Conservation (phyloP, 768 basidiomycete genomes). For the Tylopilus vinaceipallidus region DNA sequence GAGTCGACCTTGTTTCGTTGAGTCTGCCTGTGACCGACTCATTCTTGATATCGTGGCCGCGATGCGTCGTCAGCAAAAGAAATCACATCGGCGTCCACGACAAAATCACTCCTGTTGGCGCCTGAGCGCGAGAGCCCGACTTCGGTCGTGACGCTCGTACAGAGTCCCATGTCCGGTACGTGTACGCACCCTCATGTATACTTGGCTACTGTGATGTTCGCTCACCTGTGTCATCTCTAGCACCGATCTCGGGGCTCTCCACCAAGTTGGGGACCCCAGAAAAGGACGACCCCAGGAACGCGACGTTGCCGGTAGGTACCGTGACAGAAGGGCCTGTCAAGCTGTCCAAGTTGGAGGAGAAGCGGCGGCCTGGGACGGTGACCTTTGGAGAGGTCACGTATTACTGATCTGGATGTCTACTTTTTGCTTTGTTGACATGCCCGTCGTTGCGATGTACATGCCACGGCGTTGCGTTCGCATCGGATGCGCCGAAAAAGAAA, state of each 20-base stretch:
- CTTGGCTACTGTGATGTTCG: neutral
- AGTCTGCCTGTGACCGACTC: neutral
- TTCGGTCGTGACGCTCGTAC: neutral
- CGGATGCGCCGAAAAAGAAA: too few species aligned
- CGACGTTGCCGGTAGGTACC: neutral
- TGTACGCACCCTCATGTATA: neutral
- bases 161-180: neutral
- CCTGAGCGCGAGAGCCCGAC: neutral
- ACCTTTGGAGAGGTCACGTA: constrained; percentile 4
- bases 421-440: neutral
- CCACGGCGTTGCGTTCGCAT: neutral
- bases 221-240: neutral
- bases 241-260: neutral
- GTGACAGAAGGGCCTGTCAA: neutral
- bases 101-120: neutral
- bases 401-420: neutral
- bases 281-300: neutral
- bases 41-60: neutral
- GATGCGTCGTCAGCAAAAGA: neutral
- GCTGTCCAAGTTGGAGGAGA: neutral
- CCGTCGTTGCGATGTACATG: neutral
- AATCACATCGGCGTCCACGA: too few species aligned
- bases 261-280: neutral
- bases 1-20: neutral
- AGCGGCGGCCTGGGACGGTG: neutral